A percentile compares a stretch with the other conserved stretches of the same genome.
Conservation (phyloP, 345 rosid genomes). For the Acer negundo region DNA sequence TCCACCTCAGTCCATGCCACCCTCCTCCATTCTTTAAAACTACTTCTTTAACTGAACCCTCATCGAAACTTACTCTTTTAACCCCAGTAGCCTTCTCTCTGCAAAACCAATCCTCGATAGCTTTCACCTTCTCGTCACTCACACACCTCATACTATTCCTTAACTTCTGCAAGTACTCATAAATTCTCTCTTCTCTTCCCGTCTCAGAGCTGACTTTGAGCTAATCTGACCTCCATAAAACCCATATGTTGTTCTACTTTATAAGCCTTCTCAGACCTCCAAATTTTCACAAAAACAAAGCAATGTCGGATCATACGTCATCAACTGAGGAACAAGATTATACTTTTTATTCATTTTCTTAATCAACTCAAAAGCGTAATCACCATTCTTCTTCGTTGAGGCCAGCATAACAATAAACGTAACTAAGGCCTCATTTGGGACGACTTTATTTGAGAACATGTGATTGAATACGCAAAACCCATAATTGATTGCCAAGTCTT, state of each 20-base stretch:
- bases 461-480: conserved; percentile 65
- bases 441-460: conserved; percentile 48
- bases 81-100: conserved; percentile 38
- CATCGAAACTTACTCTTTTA: conserved; percentile 33
- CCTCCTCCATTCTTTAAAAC: conserved; percentile 78
- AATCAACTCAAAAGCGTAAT: conserved; percentile 67
- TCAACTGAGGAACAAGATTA: conserved; percentile 58
- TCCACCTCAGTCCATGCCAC: conserved; percentile 97
- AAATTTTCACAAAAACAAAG: conserved; percentile 63
- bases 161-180: conserved; percentile 72
- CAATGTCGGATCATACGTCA: conserved; percentile 76
- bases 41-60: conserved; percentile 39
- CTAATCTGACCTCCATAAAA: conserved; percentile 49
- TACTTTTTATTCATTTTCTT: conserved; percentile 45
- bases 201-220: conserved; percentile 65
- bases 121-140: conserved; percentile 51
- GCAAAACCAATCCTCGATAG: conserved; percentile 63
- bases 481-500: conserved; percentile 30
- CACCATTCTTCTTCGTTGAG: conserved; percentile 73
- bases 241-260: conserved; percentile 80
- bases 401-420: conserved; percentile 70
- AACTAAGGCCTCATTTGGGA: conserved; percentile 68
- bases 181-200: conserved; percentile 57
- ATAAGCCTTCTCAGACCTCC: conserved; percentile 70
- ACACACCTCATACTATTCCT: conserved; percentile 60